Evolutionary conservation across 202 grass and related monocot species (phyloP).

Genomic region (Zizania palustris): DNA sequence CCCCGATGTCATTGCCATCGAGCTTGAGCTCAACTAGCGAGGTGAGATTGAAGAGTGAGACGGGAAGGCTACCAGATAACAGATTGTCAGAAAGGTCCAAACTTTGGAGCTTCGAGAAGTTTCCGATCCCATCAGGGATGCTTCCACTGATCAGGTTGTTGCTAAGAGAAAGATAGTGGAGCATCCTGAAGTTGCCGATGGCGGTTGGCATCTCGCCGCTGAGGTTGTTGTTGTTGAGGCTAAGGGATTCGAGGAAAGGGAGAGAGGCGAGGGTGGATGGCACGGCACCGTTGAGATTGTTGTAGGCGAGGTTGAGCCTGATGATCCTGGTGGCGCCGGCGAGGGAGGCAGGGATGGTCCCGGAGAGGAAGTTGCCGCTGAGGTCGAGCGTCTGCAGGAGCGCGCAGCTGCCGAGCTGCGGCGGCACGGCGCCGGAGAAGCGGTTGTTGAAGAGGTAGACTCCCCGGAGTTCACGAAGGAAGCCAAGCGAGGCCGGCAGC

Average conservation of each 20-base stretch:
- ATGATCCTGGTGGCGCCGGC: conserved; percentile 61
- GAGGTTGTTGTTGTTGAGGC: conserved; percentile 70
- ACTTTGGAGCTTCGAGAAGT: conserved; percentile 55
- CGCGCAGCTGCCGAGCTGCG: conserved; percentile 55
- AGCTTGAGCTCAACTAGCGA: conserved; percentile 65
- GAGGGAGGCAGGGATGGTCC: conserved; percentile 62
- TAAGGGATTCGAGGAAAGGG: conserved; percentile 59
- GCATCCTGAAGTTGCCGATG: conserved; percentile 47
- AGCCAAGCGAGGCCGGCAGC: conserved; percentile 63
- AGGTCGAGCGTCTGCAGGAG: conserved; percentile 88
- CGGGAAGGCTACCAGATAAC: conserved; percentile 62
- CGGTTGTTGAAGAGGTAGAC: conserved; percentile 96
- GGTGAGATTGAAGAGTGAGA: conserved; percentile 70
- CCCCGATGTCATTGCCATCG: conserved; percentile 66
- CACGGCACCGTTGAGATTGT: conserved; percentile 74
- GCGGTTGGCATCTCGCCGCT: conserved; percentile 59
- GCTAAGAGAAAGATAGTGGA: conserved; percentile 44
- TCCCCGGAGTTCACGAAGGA: conserved; percentile 73
- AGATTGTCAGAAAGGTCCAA: conserved; percentile 75
- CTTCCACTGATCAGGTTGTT: conserved; percentile 63
- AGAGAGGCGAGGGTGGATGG: conserved; percentile 51
- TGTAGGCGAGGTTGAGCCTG: conserved; percentile 78
- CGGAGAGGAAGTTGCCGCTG: conserved; percentile 77
- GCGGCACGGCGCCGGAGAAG: conserved; percentile 71
- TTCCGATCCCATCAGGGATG: conserved; percentile 65